These are phyloP conservation scores for Uronychia binucleata DNA, from an alignment of 73 alveolate species.

Conservation along the genomic window DNA sequence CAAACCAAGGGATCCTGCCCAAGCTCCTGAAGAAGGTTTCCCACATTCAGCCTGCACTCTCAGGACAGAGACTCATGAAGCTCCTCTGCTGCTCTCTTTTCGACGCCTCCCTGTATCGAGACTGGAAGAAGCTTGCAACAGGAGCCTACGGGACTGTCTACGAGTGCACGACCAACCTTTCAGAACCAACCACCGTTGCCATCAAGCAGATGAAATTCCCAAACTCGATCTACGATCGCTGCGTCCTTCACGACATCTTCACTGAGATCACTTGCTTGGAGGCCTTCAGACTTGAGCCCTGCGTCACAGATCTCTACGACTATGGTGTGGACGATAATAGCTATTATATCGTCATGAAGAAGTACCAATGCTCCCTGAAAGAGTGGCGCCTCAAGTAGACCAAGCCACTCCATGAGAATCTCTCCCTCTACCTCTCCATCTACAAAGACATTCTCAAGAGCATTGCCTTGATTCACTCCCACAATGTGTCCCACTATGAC, in stretches of 20 bases:
- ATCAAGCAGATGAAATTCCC: conserved; percentile 94
- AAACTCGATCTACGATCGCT: conserved; percentile 90
- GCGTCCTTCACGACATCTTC: conserved; percentile 95
- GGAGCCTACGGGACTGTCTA: conserved; percentile 98
- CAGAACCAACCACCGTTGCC: conserved; percentile 95
- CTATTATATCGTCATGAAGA: conserved; percentile 95
- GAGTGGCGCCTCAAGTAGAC: conserved; percentile 93
- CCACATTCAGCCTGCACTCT: conserved; percentile 83
- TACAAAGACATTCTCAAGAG: conserved; percentile 93
- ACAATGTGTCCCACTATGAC: conserved; percentile 97
- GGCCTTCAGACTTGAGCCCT: conserved; percentile 85
- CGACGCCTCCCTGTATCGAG: conserved; percentile 83
- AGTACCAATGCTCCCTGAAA: conserved; percentile 88
- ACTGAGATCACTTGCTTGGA: conserved; percentile 97
- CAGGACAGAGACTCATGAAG: conserved; percentile 95
- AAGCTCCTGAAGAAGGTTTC: conserved; percentile 75
- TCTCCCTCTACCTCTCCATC: conserved; percentile 86
- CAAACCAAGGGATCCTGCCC: conserved; percentile 82
- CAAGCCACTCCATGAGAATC: conserved; percentile 80
- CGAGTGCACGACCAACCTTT: conserved; percentile 84
- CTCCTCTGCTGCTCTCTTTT: conserved; percentile 84
- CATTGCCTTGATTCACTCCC: conserved; percentile 87
- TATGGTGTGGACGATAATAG: conserved; percentile 94
- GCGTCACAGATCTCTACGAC: conserved; percentile 97
- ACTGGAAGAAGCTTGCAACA: conserved; percentile 91